phyloP scores from a whole-genome alignment of 2,329 filamentous ascomycete genomes.

The Hypoxylon sp. region DNA sequence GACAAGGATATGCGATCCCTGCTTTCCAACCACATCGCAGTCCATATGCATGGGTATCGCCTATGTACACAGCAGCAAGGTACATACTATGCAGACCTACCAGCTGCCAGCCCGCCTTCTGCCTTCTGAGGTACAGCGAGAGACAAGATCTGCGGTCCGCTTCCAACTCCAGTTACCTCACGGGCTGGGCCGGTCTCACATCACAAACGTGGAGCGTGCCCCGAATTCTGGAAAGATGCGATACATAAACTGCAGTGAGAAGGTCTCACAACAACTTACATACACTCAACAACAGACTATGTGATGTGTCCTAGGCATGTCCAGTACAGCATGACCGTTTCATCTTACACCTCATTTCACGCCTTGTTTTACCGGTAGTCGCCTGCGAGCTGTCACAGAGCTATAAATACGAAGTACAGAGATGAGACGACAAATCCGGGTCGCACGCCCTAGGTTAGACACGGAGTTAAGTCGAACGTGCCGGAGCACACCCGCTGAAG shows the following conservation, averaged over 20 bases:
- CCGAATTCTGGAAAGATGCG: neutral
- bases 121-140: neutral
- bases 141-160: neutral
- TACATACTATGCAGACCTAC: too few species aligned
- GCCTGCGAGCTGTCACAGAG: constrained; percentile 15
- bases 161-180: constrained; percentile 7
- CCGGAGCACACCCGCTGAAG: constrained; percentile 6
- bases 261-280: too few species aligned
- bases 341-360: constrained; percentile 2
- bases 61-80: neutral
- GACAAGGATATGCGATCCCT: constrained; percentile 21
- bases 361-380: constrained; percentile 6
- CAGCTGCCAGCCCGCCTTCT: too few species aligned
- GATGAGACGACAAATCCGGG: constrained; percentile 22
- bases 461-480: neutral
- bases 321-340: constrained; percentile 3
- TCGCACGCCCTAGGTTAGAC: neutral
- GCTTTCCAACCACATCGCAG: constrained; percentile 32
- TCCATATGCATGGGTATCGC: constrained; percentile 26
- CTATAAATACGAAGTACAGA: constrained; percentile 6
- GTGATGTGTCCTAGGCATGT: neutral
- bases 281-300: neutral
- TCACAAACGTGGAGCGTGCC: constrained; percentile 4
- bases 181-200: constrained; percentile 13
- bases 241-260: neutral